Evolutionary conservation across 441 rosid genomes (phyloP).

Genomic region (Iberis amara): DNA sequence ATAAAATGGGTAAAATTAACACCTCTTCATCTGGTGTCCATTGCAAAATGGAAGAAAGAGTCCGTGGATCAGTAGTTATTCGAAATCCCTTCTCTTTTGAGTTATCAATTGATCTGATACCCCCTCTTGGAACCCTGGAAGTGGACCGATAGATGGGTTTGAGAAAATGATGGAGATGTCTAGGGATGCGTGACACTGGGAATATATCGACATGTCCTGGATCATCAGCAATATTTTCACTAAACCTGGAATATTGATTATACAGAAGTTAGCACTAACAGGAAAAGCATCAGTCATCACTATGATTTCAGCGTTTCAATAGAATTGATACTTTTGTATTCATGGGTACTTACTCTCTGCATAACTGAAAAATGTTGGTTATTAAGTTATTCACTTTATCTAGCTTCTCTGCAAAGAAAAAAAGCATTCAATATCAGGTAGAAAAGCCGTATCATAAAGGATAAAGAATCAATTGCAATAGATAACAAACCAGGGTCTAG

Average conservation of each 20-base stretch:
- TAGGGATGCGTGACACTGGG: constrained; percentile 70
- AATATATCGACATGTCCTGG: constrained; percentile 83
- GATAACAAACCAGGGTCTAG: constrained; percentile 51
- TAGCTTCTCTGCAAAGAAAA: constrained; percentile 60
- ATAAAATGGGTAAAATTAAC: constrained; percentile 16
- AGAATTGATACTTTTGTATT: constrained; percentile 1
- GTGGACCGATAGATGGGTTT: constrained; percentile 47
- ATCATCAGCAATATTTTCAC: constrained; percentile 63
- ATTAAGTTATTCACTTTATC: constrained; percentile 71
- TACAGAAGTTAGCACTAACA: constrained; percentile 23
- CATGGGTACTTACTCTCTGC: constrained; percentile 57
- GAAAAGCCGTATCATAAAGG: constrained; percentile 20
- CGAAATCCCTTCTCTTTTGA: constrained; percentile 58
- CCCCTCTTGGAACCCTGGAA: constrained; percentile 36
- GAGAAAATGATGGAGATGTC: constrained; percentile 56
- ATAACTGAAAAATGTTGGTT: constrained; percentile 52
- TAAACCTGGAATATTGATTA: constrained; percentile 44
- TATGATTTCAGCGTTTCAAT: constrained; percentile 3
- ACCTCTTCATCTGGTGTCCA: constrained; percentile 80
- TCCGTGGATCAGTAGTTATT: constrained; percentile 57
- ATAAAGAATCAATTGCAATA: constrained; percentile 15
- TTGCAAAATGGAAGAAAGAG: constrained; percentile 63
- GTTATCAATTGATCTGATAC: constrained; percentile 30
- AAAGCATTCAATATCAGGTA: constrained; percentile 19
- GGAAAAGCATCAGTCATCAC: neutral